phyloP scores from a whole-genome alignment of 805 yeast species.

The Saccharomycopsis sp. region DNA sequence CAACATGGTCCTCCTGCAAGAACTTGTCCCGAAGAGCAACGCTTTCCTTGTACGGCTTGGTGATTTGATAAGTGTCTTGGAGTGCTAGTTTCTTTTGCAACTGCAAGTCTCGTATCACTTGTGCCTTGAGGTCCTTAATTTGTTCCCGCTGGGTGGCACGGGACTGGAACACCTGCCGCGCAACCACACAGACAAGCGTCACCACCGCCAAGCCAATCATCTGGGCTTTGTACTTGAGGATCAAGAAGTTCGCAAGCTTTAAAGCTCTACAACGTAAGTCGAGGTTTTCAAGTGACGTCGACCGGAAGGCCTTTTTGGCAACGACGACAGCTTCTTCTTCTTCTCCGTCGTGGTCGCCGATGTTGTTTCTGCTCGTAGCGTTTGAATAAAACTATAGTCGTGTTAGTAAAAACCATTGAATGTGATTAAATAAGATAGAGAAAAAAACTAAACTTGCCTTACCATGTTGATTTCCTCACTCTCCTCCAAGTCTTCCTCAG shows the following conservation, averaged over 20 bases:
- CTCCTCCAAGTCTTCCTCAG: slow-evolving; percentile 48
- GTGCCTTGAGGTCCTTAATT: neutral
- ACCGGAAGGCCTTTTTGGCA: slow-evolving; percentile 49
- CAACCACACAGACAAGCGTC: no score
- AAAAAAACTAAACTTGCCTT: slow-evolving; percentile 53
- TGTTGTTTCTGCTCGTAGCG: neutral
- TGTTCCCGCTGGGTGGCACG: neutral
- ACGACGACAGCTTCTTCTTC: slow-evolving; percentile 14
- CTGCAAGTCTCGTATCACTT: slow-evolving; percentile 33
- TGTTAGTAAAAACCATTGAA: no score
- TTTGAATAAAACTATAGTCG: no score
- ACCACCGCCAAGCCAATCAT: neutral
- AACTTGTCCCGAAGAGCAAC: slow-evolving; percentile 66
- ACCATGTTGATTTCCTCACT: slow-evolving; percentile 60
- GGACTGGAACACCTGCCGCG: no score
- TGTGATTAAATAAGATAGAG: no score
- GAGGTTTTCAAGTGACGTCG: slow-evolving; percentile 60
- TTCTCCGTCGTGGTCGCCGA: neutral
- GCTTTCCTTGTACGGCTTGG: slow-evolving; percentile 47
- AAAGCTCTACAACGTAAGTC: slow-evolving; percentile 48
- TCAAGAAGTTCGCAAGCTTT: slow-evolving; percentile 37
- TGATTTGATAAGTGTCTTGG: no score
- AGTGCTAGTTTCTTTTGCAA: slow-evolving; percentile 29
- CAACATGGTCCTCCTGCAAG: slow-evolving; percentile 34
- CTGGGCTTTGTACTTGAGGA: slow-evolving; percentile 25